Conservation (phyloP, 495 filamentous ascomycete genomes). For the Hyaloscypha finlandica region DNA sequence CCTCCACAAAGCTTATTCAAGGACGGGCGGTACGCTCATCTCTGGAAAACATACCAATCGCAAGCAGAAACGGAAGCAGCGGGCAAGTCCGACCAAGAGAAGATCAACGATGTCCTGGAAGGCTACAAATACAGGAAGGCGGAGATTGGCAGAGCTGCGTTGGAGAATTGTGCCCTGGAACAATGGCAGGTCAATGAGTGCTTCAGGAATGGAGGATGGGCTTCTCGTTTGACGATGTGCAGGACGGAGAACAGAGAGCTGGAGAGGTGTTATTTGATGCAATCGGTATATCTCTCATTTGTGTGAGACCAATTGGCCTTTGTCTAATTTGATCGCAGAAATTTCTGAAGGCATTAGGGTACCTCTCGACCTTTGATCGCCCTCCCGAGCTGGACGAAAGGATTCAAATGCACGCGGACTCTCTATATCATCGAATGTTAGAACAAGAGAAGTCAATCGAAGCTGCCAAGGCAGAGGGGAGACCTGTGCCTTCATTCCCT, state of each 20-base stretch:
- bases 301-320: background rate
- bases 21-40: conserved; percentile 90
- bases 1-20: conserved; percentile 47
- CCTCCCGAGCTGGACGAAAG: conserved; percentile 72
- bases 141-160: conserved; percentile 74
- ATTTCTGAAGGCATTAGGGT: conserved; percentile 90
- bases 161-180: conserved; percentile 92
- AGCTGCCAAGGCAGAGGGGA: conserved; percentile 64
- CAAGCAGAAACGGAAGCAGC: conserved; percentile 61
- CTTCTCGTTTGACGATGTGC: conserved; percentile 70
- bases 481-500: conserved; percentile 49
- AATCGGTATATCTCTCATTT: conserved; percentile 57
- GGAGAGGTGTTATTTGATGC: conserved; percentile 79
- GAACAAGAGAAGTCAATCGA: conserved; percentile 70
- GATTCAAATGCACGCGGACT: conserved; percentile 95
- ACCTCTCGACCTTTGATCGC: conserved; percentile 66
- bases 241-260: conserved; percentile 67
- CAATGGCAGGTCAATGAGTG: conserved; percentile 75
- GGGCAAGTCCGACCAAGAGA: conserved; percentile 69
- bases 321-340: conserved; percentile 48
- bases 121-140: conserved; percentile 80
- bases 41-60: conserved; percentile 87
- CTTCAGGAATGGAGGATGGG: conserved; percentile 64
- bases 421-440: conserved; percentile 82
- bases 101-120: conserved; percentile 73